Evolutionary conservation across 352 stramenopile species (phyloP).

Genomic region (Pythium plurisporium): DNA sequence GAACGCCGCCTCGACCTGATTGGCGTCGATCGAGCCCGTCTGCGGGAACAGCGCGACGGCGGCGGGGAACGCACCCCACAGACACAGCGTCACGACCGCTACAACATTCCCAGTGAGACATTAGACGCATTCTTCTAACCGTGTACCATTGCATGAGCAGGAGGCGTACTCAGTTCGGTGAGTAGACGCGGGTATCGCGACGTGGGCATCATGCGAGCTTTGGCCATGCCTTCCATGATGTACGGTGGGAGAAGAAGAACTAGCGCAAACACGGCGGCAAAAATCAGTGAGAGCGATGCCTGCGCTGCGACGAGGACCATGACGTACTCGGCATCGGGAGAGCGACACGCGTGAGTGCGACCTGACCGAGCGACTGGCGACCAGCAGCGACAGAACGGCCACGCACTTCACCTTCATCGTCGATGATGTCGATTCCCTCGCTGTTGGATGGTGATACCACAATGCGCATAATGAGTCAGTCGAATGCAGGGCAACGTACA

Average conservation of each 20-base stretch:
- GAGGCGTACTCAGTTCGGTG: slow-evolving; percentile 61
- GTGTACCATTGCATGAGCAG: not conserved
- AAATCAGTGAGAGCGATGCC: too few species aligned
- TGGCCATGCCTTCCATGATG: slow-evolving; percentile 75
- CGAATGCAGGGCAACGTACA: not conserved
- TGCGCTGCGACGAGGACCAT: not conserved
- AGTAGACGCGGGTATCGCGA: slow-evolving; percentile 65
- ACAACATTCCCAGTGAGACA: not conserved
- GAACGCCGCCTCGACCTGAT: slow-evolving; percentile 63
- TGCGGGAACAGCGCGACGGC: slow-evolving; percentile 81
- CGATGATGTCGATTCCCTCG: slow-evolving; percentile 81
- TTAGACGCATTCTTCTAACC: not conserved
- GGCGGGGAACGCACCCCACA: slow-evolving; percentile 74
- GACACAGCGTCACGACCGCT: slow-evolving; percentile 66
- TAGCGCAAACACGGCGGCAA: slow-evolving; percentile 12
- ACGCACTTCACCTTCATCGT: slow-evolving; percentile 70
- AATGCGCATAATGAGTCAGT: not conserved
- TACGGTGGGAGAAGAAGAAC: slow-evolving; percentile 79
- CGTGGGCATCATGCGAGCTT: slow-evolving; percentile 65
- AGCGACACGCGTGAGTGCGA: slow-evolving; percentile 73
- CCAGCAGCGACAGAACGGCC: slow-evolving; percentile 74
- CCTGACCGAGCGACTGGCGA: slow-evolving; percentile 75
- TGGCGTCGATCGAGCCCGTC: slow-evolving; percentile 60
- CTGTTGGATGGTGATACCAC: slow-evolving; percentile 23
- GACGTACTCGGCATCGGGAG: slow-evolving; percentile 76